Base-by-base conservation (phyloP, 2,329 filamentous ascomycete genomes). In the Clonostachys rosea region DNA sequence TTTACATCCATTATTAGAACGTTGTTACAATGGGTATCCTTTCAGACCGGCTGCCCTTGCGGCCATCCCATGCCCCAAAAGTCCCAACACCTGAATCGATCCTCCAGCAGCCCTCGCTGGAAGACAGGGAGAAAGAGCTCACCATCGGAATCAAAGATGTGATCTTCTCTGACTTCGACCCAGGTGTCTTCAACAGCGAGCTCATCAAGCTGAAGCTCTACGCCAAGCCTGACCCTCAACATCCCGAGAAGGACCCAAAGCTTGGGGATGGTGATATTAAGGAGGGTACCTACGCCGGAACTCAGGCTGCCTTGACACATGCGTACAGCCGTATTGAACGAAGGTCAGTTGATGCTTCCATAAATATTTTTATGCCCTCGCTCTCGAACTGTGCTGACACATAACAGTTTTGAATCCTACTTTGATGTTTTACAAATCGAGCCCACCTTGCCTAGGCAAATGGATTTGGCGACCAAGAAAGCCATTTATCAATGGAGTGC, bases 121-220 rank as follows among this genome's bases (percentile, higher is more conserved):
- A 30, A 6, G 24, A 30, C 9, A 30, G 24, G 9, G 24, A 30
- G 24, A 30, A 30, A 30, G 24, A 30, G 24, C 24, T 30, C 9
- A 30, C 9, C 9, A 30, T 30, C 9, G 24, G 24, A 30, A 30
- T 42, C 40, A 24, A 24, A 20, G 40, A 42, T 24, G 40, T 14
- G 2, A 48, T 55, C 2, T 47, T 62, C 12, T 46, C 51, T 4
- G 61, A 58, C 2, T 59, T 59, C 34, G 60, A 64, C 42, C 56
- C 59, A 1, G 61, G 60, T 4, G 53, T 64, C 37, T 57, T 62
- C 40, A 54, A 60, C 46, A 57, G 55, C 42, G 58, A 62, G 46
- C 48, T 63, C 30, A 34, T 62, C 14, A 56, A 54, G 30, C 36
- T 58, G 37, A 55, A 55, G 45, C 50, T 64, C n/a, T n/a, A 18